phyloP scores from a whole-genome alignment of 495 filamentous ascomycete species.

The Tuber umbilicatum region DNA sequence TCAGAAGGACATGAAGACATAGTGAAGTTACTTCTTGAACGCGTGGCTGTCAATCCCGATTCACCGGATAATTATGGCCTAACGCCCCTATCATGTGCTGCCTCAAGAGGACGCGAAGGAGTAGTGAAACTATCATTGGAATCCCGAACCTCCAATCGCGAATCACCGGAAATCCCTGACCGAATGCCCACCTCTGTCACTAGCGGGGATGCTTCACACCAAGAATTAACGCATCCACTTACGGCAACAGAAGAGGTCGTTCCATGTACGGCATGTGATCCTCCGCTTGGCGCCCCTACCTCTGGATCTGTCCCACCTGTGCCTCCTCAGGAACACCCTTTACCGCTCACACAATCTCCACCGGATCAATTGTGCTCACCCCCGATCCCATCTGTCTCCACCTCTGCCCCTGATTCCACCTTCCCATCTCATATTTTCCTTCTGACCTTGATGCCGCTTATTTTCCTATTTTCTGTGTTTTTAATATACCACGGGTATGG shows the following conservation, averaged over 20 bases:
- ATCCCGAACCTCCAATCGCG: neutral
- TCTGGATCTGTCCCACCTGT: neutral
- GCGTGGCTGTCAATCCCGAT: neutral
- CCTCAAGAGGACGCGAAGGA: too few species aligned
- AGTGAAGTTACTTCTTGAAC: neutral
- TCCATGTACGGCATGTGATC: neutral
- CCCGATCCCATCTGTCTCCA: neutral
- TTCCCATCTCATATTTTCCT: neutral
- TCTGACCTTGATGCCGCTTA: neutral
- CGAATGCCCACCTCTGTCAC: neutral
- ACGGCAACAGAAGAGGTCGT: neutral
- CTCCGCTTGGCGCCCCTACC: neutral
- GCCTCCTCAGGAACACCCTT: neutral
- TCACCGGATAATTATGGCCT: too few species aligned
- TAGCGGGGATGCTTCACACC: too few species aligned
- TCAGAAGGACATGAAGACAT: neutral
- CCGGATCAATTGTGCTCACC: neutral
- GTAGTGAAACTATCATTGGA: neutral
- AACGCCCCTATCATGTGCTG: neutral
- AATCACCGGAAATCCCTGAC: neutral
- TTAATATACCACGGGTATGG: too few species aligned
- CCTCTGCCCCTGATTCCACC: neutral
- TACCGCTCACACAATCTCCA: neutral
- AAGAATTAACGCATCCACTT: neutral
- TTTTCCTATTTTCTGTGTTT: too few species aligned